A percentile compares a stretch with the other conserved stretches of the same genome.
phyloP scores from a whole-genome alignment of 768 basidiomycete genomes.

The Leucosporidium yakuticum region DNA sequence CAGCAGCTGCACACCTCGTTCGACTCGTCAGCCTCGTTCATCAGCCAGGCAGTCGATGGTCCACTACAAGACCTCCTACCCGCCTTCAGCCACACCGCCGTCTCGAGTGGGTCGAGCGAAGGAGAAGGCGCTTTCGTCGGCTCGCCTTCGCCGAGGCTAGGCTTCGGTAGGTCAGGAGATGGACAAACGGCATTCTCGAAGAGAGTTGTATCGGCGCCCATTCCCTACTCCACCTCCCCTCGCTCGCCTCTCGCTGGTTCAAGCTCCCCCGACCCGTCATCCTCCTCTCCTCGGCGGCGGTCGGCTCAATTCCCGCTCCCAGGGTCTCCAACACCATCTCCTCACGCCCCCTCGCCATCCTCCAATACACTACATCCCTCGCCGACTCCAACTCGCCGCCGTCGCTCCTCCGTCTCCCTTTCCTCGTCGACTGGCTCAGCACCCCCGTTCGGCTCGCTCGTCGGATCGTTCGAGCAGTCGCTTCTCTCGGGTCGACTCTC shows the following conservation, averaged over 20 bases:
- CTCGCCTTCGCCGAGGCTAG: background rate
- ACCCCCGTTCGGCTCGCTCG: conserved; percentile 27
- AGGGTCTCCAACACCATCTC: background rate
- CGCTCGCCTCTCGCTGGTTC: conserved; percentile 2
- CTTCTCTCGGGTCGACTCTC: conserved; percentile 41
- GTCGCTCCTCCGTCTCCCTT: conserved; percentile 11
- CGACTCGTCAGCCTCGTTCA: background rate
- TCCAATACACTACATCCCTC: conserved; percentile 2
- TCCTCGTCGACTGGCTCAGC: background rate
- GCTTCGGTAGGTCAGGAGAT: background rate
- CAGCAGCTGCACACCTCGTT: background rate
- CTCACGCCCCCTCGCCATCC: background rate
- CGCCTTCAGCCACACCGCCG: background rate
- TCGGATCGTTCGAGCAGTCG: conserved; percentile 41
- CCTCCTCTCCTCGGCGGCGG: background rate
- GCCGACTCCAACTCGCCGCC: background rate
- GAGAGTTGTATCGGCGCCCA: background rate
- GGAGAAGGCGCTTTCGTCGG: background rate
- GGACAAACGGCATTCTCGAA: background rate
- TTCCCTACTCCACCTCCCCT: conserved; percentile 1
- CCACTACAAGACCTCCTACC: conserved; percentile 15
- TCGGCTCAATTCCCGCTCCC: background rate
- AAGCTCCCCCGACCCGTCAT: background rate
- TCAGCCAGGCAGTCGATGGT: background rate
- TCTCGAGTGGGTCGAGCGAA: conserved; percentile 7